Percentiles rank a stretch among this genome's conserved stretches.
These are phyloP conservation scores for Thermothielavioides terrestris DNA, from an alignment of 495 filamentous ascomycete species.

Conservation along the genomic window DNA sequence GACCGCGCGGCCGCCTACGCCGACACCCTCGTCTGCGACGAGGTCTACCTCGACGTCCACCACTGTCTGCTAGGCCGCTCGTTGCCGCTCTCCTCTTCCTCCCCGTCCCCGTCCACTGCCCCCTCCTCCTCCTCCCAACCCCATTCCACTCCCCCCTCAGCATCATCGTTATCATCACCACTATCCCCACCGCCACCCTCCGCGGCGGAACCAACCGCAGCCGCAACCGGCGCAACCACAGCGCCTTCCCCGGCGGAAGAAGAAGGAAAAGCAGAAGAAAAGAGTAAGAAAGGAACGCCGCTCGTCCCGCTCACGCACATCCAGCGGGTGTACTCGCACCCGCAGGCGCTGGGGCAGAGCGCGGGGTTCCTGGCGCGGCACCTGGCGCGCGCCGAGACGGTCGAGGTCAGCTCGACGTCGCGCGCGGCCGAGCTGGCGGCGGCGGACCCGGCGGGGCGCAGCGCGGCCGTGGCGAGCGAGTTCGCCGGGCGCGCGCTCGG, in stretches of 20 bases:
- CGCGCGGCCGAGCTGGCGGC: conserved; percentile 70
- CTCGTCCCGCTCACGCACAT: conserved; percentile 39
- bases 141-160: no score
- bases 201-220: no score
- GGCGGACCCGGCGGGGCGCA: conserved; percentile 46
- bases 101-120: background rate
- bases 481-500: conserved; percentile 60
- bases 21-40: conserved; percentile 64
- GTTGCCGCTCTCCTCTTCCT: background rate
- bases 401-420: conserved; percentile 82
- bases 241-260: no score
- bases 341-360: conserved; percentile 92
- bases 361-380: conserved; percentile 57
- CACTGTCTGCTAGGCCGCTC: conserved; percentile 63
- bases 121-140: no score
- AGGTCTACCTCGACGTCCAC: conserved; percentile 75
- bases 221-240: no score
- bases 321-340: conserved; percentile 71
- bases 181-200: background rate
- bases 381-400: conserved; percentile 61
- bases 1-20: conserved; percentile 53
- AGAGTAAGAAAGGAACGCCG: conserved; percentile 21
- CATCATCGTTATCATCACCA: background rate
- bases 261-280: conserved; percentile 3
- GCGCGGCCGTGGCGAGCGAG: conserved; percentile 68